Evolutionary conservation across 306 rosid genomes (phyloP).

Genomic region (Medicago truncatula): DNA sequence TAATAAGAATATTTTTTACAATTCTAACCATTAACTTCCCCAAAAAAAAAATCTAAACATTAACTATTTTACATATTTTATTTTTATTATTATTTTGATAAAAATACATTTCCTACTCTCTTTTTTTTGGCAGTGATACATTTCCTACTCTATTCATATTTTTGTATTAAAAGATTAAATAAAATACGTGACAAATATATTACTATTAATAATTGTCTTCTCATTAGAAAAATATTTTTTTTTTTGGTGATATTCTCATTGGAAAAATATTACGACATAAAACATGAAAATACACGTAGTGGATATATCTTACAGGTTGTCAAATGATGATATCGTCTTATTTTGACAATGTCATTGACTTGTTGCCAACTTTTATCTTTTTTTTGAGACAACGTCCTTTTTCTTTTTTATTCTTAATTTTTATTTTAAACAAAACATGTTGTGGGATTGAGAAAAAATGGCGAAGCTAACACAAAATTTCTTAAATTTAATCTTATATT

Average conservation of each 20-base stretch:
- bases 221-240: neutral
- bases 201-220: neutral
- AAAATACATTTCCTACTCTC: neutral
- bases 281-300: neutral
- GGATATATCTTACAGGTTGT: constrained; percentile 1
- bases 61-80: neutral
- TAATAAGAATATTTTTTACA: too few species aligned
- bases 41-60: too few species aligned
- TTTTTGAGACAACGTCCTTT: neutral
- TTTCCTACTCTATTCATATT: neutral
- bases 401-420: neutral
- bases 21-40: too few species aligned
- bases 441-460: neutral
- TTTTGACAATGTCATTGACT: constrained; percentile 11
- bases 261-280: neutral
- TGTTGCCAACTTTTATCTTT: neutral
- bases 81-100: too few species aligned
- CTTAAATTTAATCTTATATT: neutral
- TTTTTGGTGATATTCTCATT: neutral
- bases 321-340: constrained; percentile 7
- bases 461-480: neutral
- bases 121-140: too few species aligned
- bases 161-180: neutral
- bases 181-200: neutral
- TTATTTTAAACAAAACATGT: neutral